Evolutionary conservation across 441 rosid species (phyloP).

Genomic region (Metrosideros polymorpha): DNA sequence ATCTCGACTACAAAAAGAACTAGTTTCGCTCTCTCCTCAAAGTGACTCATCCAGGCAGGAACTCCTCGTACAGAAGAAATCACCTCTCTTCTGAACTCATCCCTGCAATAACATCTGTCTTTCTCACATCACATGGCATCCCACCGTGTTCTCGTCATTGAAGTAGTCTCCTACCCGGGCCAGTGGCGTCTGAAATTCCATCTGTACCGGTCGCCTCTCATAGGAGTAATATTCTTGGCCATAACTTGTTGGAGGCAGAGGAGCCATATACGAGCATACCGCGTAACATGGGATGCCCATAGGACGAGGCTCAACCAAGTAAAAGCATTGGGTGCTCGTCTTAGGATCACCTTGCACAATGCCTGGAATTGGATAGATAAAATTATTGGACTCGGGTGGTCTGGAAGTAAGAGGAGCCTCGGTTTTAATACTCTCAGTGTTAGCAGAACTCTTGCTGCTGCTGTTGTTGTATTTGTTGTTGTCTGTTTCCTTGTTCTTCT

Average conservation of each 20-base stretch:
- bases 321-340: conserved; percentile 7
- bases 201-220: conserved; percentile 9
- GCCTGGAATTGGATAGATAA: conserved; percentile 1
- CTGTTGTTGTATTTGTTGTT: not conserved
- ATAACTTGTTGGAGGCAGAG: conserved; percentile 17
- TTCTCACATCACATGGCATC: conserved; percentile 46
- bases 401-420: conserved; percentile 1
- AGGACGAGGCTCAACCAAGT: conserved; percentile 22
- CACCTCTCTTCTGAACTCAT: not conserved
- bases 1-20: not conserved
- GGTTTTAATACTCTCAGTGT: conserved; percentile 2
- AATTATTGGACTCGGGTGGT: conserved; percentile 4
- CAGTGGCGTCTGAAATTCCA: conserved; percentile 19
- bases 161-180: conserved; percentile 39
- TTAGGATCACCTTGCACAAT: conserved; percentile 2
- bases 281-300: conserved; percentile 27
- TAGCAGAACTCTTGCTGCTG: not conserved
- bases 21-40: not conserved
- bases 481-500: conserved; percentile 9
- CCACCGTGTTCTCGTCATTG: conserved; percentile 47
- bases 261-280: conserved; percentile 19
- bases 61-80: not conserved
- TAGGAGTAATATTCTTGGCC: conserved; percentile 11
- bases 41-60: not conserved
- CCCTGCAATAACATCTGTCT: not conserved